Evolutionary conservation across 352 stramenopile species (phyloP).

Genomic region (Pythium periplocum): DNA sequence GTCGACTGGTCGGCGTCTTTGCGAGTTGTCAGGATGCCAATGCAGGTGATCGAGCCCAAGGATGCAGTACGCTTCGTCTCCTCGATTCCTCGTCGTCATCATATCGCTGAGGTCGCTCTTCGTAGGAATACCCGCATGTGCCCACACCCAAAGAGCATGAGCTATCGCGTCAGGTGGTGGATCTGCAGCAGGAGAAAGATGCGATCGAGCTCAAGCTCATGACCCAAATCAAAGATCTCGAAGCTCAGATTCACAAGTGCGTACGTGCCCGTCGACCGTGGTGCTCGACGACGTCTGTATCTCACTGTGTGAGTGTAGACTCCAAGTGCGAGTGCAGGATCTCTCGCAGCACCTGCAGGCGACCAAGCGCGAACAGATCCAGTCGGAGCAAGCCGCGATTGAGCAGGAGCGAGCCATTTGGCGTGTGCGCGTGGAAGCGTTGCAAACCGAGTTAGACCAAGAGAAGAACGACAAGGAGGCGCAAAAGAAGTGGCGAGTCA

Average conservation of each 20-base stretch:
- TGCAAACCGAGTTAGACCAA: conserved; percentile 46
- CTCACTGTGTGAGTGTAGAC: conserved; percentile 17
- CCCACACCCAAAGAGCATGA: conserved; percentile 72
- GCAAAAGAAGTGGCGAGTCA: conserved; percentile 49
- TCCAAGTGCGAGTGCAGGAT: conserved; percentile 52
- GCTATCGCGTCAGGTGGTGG: conserved; percentile 57
- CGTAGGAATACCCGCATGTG: conserved; percentile 60
- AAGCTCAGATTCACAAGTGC: conserved; percentile 65
- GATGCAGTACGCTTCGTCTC: conserved; percentile 24
- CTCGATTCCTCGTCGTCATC: too few species aligned
- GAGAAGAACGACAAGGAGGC: conserved; percentile 69
- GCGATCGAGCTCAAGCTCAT: conserved; percentile 51
- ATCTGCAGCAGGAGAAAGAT: conserved; percentile 65
- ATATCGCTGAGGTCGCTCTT: neutral
- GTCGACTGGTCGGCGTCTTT: too few species aligned
- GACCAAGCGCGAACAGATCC: conserved; percentile 61
- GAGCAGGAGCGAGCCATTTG: conserved; percentile 41
- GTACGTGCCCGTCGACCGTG: conserved; percentile 10
- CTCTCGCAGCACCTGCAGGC: conserved; percentile 44
- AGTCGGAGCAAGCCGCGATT: conserved; percentile 38
- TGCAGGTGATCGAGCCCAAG: conserved; percentile 22
- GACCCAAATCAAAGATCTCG: conserved; percentile 58
- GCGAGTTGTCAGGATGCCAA: conserved; percentile 4
- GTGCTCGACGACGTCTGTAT: neutral
- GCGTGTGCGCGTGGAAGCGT: conserved; percentile 26